Percentiles rank a stretch among this genome's conserved stretches.
These are phyloP conservation scores for Mariannaea sp. DNA, from an alignment of 2,329 filamentous ascomycete species.

Conservation along the genomic window DNA sequence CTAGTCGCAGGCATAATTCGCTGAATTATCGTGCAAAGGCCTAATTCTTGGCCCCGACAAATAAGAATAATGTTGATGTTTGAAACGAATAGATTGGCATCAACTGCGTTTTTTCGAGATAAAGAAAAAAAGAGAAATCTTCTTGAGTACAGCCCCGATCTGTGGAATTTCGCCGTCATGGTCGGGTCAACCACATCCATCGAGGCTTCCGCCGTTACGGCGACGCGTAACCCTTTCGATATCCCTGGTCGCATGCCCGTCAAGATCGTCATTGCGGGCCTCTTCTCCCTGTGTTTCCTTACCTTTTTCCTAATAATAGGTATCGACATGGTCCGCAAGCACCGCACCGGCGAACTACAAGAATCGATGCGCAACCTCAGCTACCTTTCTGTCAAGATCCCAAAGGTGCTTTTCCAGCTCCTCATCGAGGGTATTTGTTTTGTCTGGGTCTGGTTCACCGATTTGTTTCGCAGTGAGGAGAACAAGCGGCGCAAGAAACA, in stretches of 20 bases:
- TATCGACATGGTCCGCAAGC: slow-evolving; percentile 22
- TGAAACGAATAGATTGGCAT: too few species aligned
- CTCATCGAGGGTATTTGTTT: slow-evolving; percentile 10
- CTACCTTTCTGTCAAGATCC: neutral
- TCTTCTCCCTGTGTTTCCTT: slow-evolving; percentile 14
- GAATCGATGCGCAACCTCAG: slow-evolving; percentile 2
- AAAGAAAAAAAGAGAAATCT: too few species aligned
- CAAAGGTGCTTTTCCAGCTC: slow-evolving; percentile 9
- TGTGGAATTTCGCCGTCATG: neutral
- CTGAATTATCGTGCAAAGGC: too few species aligned
- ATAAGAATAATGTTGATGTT: too few species aligned
- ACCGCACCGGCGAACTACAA: slow-evolving; percentile 20
- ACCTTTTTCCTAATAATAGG: slow-evolving; percentile 17
- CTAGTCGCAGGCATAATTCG: too few species aligned
- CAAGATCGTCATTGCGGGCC: slow-evolving; percentile 11
- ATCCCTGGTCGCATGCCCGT: neutral
- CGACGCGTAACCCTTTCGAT: neutral
- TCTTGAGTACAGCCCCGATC: neutral
- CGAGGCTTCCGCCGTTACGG: neutral
- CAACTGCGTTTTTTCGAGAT: too few species aligned
- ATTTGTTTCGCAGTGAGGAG: slow-evolving; percentile 22
- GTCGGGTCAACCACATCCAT: neutral
- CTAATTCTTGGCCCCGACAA: too few species aligned
- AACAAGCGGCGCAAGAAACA: slow-evolving; percentile 10
- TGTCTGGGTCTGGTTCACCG: slow-evolving; percentile 14